Conservation (phyloP, 495 filamentous ascomycete species). For the Margaritispora aquatica region DNA sequence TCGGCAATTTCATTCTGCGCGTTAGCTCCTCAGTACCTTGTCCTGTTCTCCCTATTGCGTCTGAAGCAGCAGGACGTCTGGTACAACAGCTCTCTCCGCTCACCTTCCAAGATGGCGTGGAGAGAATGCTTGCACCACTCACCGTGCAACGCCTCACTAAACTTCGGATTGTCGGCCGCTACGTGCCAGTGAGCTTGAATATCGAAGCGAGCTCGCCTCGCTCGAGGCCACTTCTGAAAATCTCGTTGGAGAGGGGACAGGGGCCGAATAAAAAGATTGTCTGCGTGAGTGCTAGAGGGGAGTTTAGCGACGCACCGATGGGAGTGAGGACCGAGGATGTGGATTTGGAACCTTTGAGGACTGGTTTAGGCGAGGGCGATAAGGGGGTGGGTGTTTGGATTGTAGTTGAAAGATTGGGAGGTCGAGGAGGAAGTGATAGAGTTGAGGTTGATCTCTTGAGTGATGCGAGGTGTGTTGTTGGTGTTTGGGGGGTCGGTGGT, state of each 20-base stretch:
- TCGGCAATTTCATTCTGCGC: slow-evolving; percentile 67
- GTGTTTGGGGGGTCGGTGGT: slow-evolving; percentile 38
- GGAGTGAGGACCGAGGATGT: slow-evolving; percentile 67
- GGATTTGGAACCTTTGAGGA: slow-evolving; percentile 55
- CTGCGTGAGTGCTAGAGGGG: slow-evolving; percentile 49
- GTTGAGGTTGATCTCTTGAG: slow-evolving; percentile 64
- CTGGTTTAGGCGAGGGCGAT: slow-evolving; percentile 19
- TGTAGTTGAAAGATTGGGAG: slow-evolving; percentile 70
- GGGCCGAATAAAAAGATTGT: slow-evolving; percentile 59
- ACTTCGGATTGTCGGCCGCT: slow-evolving; percentile 39
- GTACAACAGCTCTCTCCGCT: slow-evolving; percentile 44
- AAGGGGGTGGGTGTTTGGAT: slow-evolving; percentile 53
- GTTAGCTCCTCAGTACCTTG: slow-evolving; percentile 55
- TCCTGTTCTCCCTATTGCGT: slow-evolving; percentile 45
- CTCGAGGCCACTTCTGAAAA: slow-evolving; percentile 44
- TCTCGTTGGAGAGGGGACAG: slow-evolving; percentile 62
- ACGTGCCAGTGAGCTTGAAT: not conserved
- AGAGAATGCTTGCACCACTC: slow-evolving; percentile 47
- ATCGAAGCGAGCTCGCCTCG: not conserved
- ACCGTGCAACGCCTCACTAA: slow-evolving; percentile 48
- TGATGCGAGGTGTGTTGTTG: slow-evolving; percentile 58
- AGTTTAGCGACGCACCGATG: slow-evolving; percentile 59
- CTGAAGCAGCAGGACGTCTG: slow-evolving; percentile 65
- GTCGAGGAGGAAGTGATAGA: slow-evolving; percentile 36
- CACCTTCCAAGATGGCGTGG: slow-evolving; percentile 41